A percentile compares a stretch with the other conserved stretches of the same genome.
phyloP scores from a whole-genome alignment of 805 yeast species.

The Kregervanrija pseudodelftensis region DNA sequence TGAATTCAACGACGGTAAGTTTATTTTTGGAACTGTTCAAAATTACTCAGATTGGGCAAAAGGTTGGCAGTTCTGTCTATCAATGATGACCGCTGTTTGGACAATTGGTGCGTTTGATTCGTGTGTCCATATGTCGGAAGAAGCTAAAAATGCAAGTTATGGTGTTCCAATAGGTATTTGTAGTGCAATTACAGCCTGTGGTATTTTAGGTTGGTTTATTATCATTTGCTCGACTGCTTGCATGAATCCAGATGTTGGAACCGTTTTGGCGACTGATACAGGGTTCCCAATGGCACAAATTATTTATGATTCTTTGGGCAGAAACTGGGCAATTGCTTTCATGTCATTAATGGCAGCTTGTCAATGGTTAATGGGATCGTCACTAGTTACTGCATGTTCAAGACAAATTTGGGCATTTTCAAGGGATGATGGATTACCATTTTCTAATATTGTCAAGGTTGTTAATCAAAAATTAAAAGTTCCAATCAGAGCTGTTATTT shows the following conservation, averaged over 20 bases:
- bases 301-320: constrained; percentile 41
- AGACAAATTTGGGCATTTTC: constrained; percentile 49
- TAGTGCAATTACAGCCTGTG: constrained; percentile 38
- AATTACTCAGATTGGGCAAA: constrained; percentile 31
- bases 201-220: constrained; percentile 36
- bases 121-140: constrained; percentile 45
- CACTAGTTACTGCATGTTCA: constrained; percentile 39
- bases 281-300: constrained; percentile 44
- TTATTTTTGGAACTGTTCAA: constrained; percentile 30
- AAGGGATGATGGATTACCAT: constrained; percentile 43
- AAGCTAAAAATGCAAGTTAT: constrained; percentile 35
- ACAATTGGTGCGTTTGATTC: constrained; percentile 47
- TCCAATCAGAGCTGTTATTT: constrained; percentile 38
- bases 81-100: constrained; percentile 45
- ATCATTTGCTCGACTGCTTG: constrained; percentile 31
- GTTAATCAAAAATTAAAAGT: constrained; percentile 35
- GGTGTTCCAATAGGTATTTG: constrained; percentile 40
- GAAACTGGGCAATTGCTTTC: constrained; percentile 41
- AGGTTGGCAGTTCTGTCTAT: constrained; percentile 35
- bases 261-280: constrained; percentile 25
- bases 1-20: constrained; percentile 27
- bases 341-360: constrained; percentile 42
- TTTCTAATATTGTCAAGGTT: constrained; percentile 33
- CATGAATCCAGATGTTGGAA: constrained; percentile 26
- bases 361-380: constrained; percentile 42